Evolutionary conservation across 2,329 filamentous ascomycete species (phyloP).

Genomic region (Stagonosporopsis rhizophila): DNA sequence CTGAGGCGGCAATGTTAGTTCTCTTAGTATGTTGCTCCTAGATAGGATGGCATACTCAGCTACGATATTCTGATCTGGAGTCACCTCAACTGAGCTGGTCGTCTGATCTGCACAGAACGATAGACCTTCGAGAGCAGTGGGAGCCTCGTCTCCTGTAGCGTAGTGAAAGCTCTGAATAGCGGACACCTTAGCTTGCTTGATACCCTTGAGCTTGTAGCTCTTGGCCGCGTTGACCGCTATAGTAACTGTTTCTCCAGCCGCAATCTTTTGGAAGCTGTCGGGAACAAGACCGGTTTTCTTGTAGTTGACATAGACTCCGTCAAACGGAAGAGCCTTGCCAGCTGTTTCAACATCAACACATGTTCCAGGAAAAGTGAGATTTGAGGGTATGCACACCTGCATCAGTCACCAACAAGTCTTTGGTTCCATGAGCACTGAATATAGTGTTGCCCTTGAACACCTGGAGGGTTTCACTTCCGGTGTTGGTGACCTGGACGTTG

Average conservation of each 20-base stretch:
- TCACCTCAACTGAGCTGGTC: conserved; percentile 12
- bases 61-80: conserved; percentile 11
- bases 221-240: conserved; percentile 25
- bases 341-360: conserved; percentile 6
- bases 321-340: conserved; percentile 21
- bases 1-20: conserved; percentile 1
- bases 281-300: conserved; percentile 17
- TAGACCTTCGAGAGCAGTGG: conserved; percentile 9
- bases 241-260: conserved; percentile 21
- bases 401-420: conserved; percentile 24
- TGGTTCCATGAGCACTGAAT: conserved; percentile 23
- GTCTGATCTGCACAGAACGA: conserved; percentile 14
- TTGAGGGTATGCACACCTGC: conserved; percentile 10
- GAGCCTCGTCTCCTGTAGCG: conserved; percentile 15
- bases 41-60: conserved; percentile 5
- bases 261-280: conserved; percentile 20
- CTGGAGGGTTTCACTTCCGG: conserved; percentile 17
- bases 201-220: conserved; percentile 23
- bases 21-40: background rate
- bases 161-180: conserved; percentile 22
- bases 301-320: conserved; percentile 24
- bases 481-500: conserved; percentile 19
- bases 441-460: conserved; percentile 27
- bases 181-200: conserved; percentile 20
- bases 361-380: background rate